Evolutionary conservation across 2,329 filamentous ascomycete species (phyloP), one percentile per base, ranked within the genome.

Genomic region (Fusarium transvaalense): DNA sequence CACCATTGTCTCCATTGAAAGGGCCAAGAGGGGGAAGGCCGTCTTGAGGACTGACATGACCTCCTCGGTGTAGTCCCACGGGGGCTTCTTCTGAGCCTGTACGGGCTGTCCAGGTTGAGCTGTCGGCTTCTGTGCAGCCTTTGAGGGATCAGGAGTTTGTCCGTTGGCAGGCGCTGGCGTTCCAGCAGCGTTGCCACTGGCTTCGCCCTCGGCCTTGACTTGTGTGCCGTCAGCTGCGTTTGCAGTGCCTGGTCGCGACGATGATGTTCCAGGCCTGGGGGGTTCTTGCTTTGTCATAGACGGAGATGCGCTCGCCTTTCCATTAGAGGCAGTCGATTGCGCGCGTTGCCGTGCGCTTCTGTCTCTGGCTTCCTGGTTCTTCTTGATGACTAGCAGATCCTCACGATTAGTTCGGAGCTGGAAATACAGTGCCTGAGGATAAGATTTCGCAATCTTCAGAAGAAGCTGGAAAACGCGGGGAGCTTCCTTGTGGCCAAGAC

Each of bases 1-100:
- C 31, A 98, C 94, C 94, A 98, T 99, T 0, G 95, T 97, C 82
- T 99, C 96, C 96, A 99, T 98, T 0, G 95, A 97, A 42, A 98
- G 83, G 12, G 97, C 96, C 72, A 99, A 87, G 19, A 99, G 86
- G 25, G 96, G 96, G 84, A 98, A 99, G 0, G 95, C 94, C 9
- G 96, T 98, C 84, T 99, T 98, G 55, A 99, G 89, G 31, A 94
- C 92, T 34, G 94, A 92, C 86, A 97, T 94, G 64, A 99, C 93
- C 77, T 98, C 94, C 72, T 99, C 96, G 0, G 94, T 95, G 73
- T 97, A 91, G 77, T 99, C 96, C 96, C 96, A 98, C 1, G 97
- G 94, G 68, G 92, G 93, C 81, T 93, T 94, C 82, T 89, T 88
- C 68, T 85, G 83, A 27, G 74, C 74, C 10, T 78, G 74, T 19